phyloP scores from a whole-genome alignment of 2,329 filamentous ascomycete species.

The Cytospora schulzeri region DNA sequence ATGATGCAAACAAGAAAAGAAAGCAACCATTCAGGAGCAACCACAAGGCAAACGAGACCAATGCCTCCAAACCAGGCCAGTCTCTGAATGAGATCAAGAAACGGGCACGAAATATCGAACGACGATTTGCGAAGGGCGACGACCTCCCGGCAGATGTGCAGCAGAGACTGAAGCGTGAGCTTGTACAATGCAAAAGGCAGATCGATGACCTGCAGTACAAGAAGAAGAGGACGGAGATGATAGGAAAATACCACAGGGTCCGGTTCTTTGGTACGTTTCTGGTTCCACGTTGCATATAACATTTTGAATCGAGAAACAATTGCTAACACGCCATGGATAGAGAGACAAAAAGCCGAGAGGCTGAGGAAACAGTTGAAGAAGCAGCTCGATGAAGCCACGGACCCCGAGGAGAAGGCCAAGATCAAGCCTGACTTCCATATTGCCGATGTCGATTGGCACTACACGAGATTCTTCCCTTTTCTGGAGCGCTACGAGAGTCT shows the following conservation, averaged over 20 bases:
- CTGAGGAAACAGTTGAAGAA: conserved; percentile 66
- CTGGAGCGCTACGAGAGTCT: conserved; percentile 70
- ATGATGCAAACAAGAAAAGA: conserved; percentile 30
- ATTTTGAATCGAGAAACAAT: background rate
- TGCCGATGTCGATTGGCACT: conserved; percentile 74
- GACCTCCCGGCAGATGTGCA: conserved; percentile 69
- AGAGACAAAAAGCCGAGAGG: conserved; percentile 72
- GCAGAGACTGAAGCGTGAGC: conserved; percentile 71
- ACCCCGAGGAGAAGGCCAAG: conserved; percentile 52
- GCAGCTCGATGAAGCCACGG: conserved; percentile 54
- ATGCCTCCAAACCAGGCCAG: conserved; percentile 46
- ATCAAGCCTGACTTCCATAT: conserved; percentile 64
- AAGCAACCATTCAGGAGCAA: conserved; percentile 41
- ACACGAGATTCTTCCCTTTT: conserved; percentile 72
- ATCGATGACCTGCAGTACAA: conserved; percentile 61
- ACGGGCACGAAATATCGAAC: conserved; percentile 68
- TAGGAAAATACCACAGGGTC: conserved; percentile 79
- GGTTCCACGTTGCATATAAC: background rate
- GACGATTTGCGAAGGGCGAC: conserved; percentile 62
- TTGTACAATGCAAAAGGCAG: conserved; percentile 67
- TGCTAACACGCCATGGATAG: conserved; percentile 41
- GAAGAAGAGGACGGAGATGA: conserved; percentile 69
- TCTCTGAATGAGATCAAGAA: conserved; percentile 58
- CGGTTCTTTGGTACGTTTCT: conserved; percentile 75
- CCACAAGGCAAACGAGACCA: conserved; percentile 45